phyloP scores from a whole-genome alignment of 2,329 filamentous ascomycete species.

The Nakataea oryzae region DNA sequence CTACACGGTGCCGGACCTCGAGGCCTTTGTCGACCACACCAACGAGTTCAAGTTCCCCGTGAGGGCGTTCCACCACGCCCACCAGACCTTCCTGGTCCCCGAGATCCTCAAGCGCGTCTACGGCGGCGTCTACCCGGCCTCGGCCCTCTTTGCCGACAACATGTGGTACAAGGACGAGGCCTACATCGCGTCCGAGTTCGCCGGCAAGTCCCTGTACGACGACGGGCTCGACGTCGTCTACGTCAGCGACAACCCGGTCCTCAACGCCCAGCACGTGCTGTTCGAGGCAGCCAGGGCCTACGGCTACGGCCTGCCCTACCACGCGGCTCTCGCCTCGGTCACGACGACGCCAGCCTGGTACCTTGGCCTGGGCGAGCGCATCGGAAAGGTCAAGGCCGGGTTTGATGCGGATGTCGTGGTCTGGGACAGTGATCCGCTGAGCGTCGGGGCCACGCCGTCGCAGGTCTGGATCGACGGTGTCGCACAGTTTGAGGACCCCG shows the following conservation, averaged over 20 bases:
- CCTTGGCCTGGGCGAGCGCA: constrained; percentile 43
- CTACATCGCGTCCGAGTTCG: constrained; percentile 53
- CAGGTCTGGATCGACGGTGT: constrained; percentile 56
- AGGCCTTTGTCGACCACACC: constrained; percentile 59
- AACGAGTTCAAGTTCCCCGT: constrained; percentile 62
- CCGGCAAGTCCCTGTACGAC: constrained; percentile 56
- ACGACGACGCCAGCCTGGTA: constrained; percentile 48
- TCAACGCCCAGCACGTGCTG: constrained; percentile 60
- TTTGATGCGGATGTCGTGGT: constrained; percentile 52
- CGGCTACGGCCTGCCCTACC: constrained; percentile 50
- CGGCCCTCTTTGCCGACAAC: constrained; percentile 47
- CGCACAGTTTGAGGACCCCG: constrained; percentile 42
- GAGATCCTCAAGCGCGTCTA: constrained; percentile 51
- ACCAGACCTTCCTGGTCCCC: constrained; percentile 55
- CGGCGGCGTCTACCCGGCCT: constrained; percentile 22
- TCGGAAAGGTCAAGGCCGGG: constrained; percentile 51
- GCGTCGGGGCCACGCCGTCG: constrained; percentile 45
- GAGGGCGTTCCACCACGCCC: constrained; percentile 60
- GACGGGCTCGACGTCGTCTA: constrained; percentile 55
- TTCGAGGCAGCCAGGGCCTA: constrained; percentile 53
- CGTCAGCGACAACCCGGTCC: constrained; percentile 60
- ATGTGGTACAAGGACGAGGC: constrained; percentile 65
- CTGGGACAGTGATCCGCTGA: constrained; percentile 53
- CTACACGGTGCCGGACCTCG: constrained; percentile 59
- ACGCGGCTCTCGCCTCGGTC: constrained; percentile 46